Conservation (phyloP, 192 early-diverging fungal species). For the Gaertneriomyces semiglobifer region DNA sequence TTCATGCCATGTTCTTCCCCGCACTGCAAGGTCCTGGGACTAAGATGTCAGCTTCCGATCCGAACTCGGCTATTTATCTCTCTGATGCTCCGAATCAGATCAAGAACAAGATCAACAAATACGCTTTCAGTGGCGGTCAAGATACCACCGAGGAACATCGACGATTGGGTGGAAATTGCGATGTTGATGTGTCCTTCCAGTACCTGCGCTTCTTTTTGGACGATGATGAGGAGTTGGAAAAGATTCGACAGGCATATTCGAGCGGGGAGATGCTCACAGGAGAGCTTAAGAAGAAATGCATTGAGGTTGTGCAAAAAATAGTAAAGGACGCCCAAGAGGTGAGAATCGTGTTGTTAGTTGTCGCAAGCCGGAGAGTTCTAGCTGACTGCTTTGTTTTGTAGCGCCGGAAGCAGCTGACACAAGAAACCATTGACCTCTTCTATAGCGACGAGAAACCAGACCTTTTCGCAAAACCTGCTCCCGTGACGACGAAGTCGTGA, state of each 20-base stretch:
- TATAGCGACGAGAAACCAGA: slow-evolving; percentile 8
- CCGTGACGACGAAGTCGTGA: background rate
- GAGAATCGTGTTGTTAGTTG: background rate
- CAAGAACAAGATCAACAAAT: slow-evolving; percentile 97
- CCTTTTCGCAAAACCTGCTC: background rate
- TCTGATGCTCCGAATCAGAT: slow-evolving; percentile 85
- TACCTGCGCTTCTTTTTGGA: slow-evolving; percentile 93
- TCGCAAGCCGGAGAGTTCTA: background rate
- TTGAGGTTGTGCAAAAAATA: slow-evolving; percentile 73
- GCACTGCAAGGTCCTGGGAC: slow-evolving; percentile 83
- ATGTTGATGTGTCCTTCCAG: slow-evolving; percentile 94
- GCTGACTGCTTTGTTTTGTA: background rate
- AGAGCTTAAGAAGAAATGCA: slow-evolving; percentile 87
- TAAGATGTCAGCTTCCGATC: slow-evolving; percentile 93
- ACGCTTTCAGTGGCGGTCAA: slow-evolving; percentile 91
- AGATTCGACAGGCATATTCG: slow-evolving; percentile 68
- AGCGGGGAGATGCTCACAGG: slow-evolving; percentile 82
- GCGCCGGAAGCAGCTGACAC: slow-evolving; percentile 22
- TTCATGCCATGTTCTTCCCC: slow-evolving; percentile 95
- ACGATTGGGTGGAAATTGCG: slow-evolving; percentile 79
- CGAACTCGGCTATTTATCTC: slow-evolving; percentile 89
- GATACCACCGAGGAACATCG: slow-evolving; percentile 82
- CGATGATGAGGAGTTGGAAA: slow-evolving; percentile 81
- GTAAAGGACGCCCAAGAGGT: slow-evolving; percentile 75
- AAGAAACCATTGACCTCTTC: slow-evolving; percentile 24